These are phyloP conservation scores for Phaeotremella skinneri DNA, from an alignment of 768 basidiomycete species.

Conservation along the genomic window DNA sequence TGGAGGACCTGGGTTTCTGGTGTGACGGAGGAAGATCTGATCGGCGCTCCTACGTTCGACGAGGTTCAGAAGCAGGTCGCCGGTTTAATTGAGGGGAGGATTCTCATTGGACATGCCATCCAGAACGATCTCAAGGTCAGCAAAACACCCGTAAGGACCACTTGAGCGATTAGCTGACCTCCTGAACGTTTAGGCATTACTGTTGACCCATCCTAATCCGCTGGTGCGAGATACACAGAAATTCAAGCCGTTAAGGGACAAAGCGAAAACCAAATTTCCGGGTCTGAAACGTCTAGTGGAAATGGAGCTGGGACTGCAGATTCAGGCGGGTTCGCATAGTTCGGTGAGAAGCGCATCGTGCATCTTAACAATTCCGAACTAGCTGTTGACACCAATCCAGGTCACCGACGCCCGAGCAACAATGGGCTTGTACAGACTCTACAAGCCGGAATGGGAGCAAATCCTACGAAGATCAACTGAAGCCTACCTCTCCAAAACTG, in stretches of 20 bases:
- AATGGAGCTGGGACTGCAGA: conserved; percentile 72
- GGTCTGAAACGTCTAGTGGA: conserved; percentile 76
- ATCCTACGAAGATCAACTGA: conserved; percentile 48
- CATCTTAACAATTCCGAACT: background rate
- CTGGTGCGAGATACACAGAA: conserved; percentile 53
- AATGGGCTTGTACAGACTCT: conserved; percentile 85
- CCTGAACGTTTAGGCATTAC: conserved; percentile 46
- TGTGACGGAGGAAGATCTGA: conserved; percentile 70
- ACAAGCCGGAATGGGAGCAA: conserved; percentile 82
- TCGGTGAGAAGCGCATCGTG: conserved; percentile 61
- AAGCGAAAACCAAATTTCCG: conserved; percentile 64
- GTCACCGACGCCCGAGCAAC: conserved; percentile 90
- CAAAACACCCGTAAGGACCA: background rate
- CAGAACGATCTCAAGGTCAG: conserved; percentile 82
- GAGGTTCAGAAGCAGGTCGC: conserved; percentile 77
- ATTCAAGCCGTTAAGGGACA: conserved; percentile 55
- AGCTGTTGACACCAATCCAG: conserved; percentile 53
- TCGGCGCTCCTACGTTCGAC: conserved; percentile 69
- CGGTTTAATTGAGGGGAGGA: conserved; percentile 68
- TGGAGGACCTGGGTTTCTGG: conserved; percentile 90
- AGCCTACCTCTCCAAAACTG: conserved; percentile 37
- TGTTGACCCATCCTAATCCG: conserved; percentile 53
- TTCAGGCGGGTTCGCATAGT: conserved; percentile 85
- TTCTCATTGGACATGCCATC: conserved; percentile 87
- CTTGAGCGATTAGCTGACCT: conserved; percentile 39